Base-by-base conservation (phyloP, 306 rosid genomes). In the Corylus avellana region DNA sequence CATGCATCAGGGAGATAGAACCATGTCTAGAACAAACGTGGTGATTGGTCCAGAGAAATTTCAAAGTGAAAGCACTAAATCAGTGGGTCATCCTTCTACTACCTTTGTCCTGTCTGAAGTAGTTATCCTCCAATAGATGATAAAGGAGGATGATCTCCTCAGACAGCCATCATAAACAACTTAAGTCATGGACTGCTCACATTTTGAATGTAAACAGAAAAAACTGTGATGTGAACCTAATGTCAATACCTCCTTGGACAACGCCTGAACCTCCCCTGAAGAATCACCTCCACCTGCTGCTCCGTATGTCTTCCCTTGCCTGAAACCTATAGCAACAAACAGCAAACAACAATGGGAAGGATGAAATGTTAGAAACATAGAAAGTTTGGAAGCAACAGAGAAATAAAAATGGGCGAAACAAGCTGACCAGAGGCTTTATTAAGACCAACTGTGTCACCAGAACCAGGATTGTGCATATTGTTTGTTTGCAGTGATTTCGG, bases 161-260 rank as follows among this genome's bases (percentile, higher is more conserved):
- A 62, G 72, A 67, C 74, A 71, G 17, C 61, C 55, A 46, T 35
- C 42, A 63, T 63, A 29, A 63, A 63, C 70, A 63, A 32, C 70
- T 42, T 18, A 18, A 3, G 49, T 42, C 5, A 42, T 39, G 66
- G 66, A 25, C 61, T 58, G 49, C 50, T n/a, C 27, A 54, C 25
- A 25, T 53, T 63, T 25, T 61, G 47, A 11, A 27, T 70, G 72
- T 72, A 64, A 56, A n/a, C 77, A 55, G 55, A 54, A 58, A 59
- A 56, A 56, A 70, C 71, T 78, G 68, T 56, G 25, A 76, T 46
- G 69, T 8, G 70, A 83, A 18, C 75, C 54, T 53, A 54, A 74
- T 77, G 77, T 42, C 37, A 37, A 54, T 85, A 93, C 99, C 99
- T 95, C 92, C 88, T 88, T 87, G 51, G 98, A 85, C 83, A 95